Percentiles rank a stretch among this genome's conserved stretches.
phyloP scores from a whole-genome alignment of 208 protist species.

The Spongospora subterranea region DNA sequence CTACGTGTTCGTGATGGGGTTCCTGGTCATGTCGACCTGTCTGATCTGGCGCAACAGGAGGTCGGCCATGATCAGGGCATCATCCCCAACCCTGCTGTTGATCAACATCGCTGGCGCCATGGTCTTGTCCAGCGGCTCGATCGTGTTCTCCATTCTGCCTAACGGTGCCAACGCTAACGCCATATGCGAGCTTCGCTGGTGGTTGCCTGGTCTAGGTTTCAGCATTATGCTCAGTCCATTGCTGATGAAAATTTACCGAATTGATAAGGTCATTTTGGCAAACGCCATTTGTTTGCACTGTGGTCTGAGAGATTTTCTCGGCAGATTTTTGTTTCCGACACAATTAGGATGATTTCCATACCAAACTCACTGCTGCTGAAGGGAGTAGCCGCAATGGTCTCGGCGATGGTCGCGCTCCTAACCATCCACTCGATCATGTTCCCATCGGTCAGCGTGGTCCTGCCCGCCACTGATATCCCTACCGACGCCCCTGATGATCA shows the following conservation, averaged over 20 bases:
- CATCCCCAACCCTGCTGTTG: not conserved
- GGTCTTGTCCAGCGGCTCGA: not conserved
- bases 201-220: constrained; percentile 1
- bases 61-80: not conserved
- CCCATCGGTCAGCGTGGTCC: not conserved
- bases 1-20: not conserved
- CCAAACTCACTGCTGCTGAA: not conserved
- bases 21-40: not conserved
- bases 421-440: not conserved
- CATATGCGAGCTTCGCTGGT: constrained; percentile 26
- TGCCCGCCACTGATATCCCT: not conserved
- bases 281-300: not conserved
- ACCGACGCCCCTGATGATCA: not conserved
- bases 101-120: not conserved
- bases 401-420: not conserved
- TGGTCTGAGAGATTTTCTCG: not conserved
- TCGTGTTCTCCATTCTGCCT: not conserved
- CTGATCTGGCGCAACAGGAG: not conserved
- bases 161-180: not conserved
- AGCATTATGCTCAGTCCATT: not conserved
- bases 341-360: not conserved
- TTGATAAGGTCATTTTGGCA: not conserved
- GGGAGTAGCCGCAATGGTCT: not conserved
- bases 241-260: constrained; percentile 27
- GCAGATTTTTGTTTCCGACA: not conserved